Percentiles rank a stretch among this genome's conserved stretches.
Evolutionary conservation across 495 filamentous ascomycete species (phyloP).

Genomic region (Cryomyces antarcticus): DNA sequence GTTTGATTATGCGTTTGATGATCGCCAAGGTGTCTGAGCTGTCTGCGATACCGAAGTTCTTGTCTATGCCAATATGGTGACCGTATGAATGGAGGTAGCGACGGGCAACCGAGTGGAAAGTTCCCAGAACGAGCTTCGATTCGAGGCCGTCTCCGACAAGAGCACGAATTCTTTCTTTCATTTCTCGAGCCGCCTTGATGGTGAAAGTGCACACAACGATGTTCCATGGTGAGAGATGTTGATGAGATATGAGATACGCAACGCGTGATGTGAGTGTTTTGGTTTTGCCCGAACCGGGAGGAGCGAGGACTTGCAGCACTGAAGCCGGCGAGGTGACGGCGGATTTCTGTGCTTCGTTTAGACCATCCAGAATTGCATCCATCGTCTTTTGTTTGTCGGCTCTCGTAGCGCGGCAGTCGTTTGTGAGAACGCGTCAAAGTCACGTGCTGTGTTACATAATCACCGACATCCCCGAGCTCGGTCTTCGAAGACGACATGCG

Average conservation of each 20-base stretch:
- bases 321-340: slow-evolving; percentile 64
- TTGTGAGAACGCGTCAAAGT: too few species aligned
- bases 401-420: too few species aligned
- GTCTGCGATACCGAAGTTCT: slow-evolving; percentile 89
- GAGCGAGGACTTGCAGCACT: slow-evolving; percentile 77
- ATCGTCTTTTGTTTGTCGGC: not conserved
- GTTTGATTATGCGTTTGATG: slow-evolving; percentile 64
- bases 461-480: too few species aligned
- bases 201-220: slow-evolving; percentile 96
- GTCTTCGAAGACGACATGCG: too few species aligned
- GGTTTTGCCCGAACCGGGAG: slow-evolving; percentile 66
- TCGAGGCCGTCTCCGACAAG: slow-evolving; percentile 61
- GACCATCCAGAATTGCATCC: slow-evolving; percentile 41
- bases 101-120: slow-evolving; percentile 85
- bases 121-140: slow-evolving; percentile 67
- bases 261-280: slow-evolving; percentile 90
- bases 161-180: slow-evolving; percentile 70
- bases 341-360: slow-evolving; percentile 67
- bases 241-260: slow-evolving; percentile 73
- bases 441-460: too few species aligned
- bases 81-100: slow-evolving; percentile 77
- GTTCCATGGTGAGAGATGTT: slow-evolving; percentile 67
- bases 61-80: slow-evolving; percentile 56
- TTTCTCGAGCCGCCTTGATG: slow-evolving; percentile 88
- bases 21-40: slow-evolving; percentile 58